phyloP scores from a whole-genome alignment of 805 yeast species.

The Millerozyma miso region DNA sequence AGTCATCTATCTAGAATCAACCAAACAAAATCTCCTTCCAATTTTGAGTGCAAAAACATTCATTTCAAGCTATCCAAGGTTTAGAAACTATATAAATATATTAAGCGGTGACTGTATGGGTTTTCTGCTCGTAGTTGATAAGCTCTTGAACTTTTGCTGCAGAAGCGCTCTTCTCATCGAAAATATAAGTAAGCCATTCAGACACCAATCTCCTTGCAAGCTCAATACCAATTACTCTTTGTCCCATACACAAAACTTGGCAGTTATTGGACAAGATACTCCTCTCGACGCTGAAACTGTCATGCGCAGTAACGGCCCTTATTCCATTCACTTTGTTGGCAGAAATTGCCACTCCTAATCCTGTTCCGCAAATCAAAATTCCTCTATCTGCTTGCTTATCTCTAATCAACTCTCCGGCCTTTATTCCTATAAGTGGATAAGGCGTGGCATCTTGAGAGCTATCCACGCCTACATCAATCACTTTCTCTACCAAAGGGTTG shows the following conservation, averaged over 20 bases:
- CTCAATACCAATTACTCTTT: slow-evolving; percentile 42
- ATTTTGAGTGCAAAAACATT: too few relatives aligned
- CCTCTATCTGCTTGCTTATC: slow-evolving; percentile 42
- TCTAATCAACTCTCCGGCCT: slow-evolving; percentile 38
- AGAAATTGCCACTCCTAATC: slow-evolving; percentile 45
- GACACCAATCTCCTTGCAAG: slow-evolving; percentile 39
- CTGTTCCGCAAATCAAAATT: slow-evolving; percentile 45
- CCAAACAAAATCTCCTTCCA: too few relatives aligned
- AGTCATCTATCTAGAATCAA: too few relatives aligned
- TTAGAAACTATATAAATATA: too few relatives aligned
- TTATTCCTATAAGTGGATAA: slow-evolving; percentile 42
- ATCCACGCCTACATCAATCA: slow-evolving; percentile 39
- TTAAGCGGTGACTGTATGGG: background rate
- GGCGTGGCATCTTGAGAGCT: slow-evolving; percentile 29
- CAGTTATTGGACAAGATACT: slow-evolving; percentile 40
- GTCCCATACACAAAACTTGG: slow-evolving; percentile 46
- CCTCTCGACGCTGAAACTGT: slow-evolving; percentile 44
- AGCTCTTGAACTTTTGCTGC: slow-evolving; percentile 39
- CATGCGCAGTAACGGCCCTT: slow-evolving; percentile 47
- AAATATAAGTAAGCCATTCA: slow-evolving; percentile 41
- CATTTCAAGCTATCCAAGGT: too few relatives aligned
- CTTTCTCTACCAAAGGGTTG: slow-evolving; percentile 23
- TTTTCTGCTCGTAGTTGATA: slow-evolving; percentile 18
- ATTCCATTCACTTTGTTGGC: slow-evolving; percentile 46
- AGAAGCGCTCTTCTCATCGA: slow-evolving; percentile 36